Evolutionary conservation across 441 rosid species (phyloP).

Genomic region (Hura crepitans): DNA sequence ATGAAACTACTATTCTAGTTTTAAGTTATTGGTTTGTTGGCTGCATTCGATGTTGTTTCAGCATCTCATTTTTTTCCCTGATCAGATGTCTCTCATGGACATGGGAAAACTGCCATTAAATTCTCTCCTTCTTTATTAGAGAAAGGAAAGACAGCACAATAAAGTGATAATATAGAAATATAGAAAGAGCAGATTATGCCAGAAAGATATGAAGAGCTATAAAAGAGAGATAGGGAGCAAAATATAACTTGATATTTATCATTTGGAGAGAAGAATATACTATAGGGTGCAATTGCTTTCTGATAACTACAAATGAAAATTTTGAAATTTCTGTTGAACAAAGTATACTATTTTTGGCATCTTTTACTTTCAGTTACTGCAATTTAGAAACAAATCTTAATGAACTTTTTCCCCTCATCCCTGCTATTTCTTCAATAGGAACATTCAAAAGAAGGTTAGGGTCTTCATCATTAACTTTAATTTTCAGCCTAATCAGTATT

Average conservation of each 20-base stretch:
- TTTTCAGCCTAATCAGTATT: not conserved
- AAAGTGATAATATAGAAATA: not conserved
- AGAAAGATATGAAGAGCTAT: not conserved
- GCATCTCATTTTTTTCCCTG: not conserved
- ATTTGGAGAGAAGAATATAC: not conserved
- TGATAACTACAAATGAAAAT: not conserved
- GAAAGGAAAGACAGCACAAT: not conserved
- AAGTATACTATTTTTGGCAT: not conserved
- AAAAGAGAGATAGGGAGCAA: not conserved
- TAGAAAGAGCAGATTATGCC: not conserved
- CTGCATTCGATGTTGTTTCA: not conserved
- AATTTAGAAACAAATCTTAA: not conserved
- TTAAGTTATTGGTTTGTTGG: slow-evolving; percentile 7
- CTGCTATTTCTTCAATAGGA: not conserved
- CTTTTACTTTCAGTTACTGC: not conserved
- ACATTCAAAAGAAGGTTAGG: not conserved
- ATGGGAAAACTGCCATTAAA: not conserved
- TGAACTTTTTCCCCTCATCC: not conserved
- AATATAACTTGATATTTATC: not conserved
- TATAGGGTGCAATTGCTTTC: not conserved
- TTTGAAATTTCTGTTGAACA: not conserved
- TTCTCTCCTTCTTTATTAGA: not conserved
- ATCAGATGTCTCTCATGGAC: not conserved
- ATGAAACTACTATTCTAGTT: not conserved
- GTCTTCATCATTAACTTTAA: not conserved